Base-by-base conservation (phyloP, 1,139 yeast genomes). In the Scheffersomyces segobiensis region DNA sequence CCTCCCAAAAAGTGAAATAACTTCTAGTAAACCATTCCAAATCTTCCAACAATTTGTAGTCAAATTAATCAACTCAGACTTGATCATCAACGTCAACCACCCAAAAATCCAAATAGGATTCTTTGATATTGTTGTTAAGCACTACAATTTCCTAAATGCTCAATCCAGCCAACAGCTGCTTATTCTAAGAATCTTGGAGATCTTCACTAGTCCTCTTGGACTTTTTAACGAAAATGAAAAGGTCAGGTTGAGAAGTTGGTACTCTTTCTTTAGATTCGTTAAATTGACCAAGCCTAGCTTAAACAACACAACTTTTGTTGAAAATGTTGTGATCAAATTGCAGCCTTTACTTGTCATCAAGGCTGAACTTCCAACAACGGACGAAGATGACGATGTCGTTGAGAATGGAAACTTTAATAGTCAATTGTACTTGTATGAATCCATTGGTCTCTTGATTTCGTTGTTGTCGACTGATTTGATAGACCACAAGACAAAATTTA, bases 201-300 rank as follows among this genome's bases (percentile, higher is more conserved):
- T 90, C 39, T 95, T 95, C 71, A 86, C 93, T 53, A 87, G 95
- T 48, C 87, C 87, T 39, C 80, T 87, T 65, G 98, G 98, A 17
- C 84, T 95, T 60, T 93, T 91, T 71, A 91, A 89, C 72, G 78
- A 82, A 3, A 80, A 82, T 62, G 88, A 85, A 59, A 87, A 86
- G 62, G 97, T 93, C 12, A 87, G 93, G 66, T 81, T 87, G 59
- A 86, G 98, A 71, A 83, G 96, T 55, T 95, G 99, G 97, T 95
- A 92, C 71, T 78, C 93, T 62, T 91, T 95, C 65, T 88, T 88
- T 68, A 84, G 97, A 69, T 91, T 93, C 67, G 82, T 93, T 65
- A 92, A 90, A 70, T 76, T 88, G 53, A 88, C 95, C 2, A 89
- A 87, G 68, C 92, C 93, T 42, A 65, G 66, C 20, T 76, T 84